Evolutionary conservation across 2,329 filamentous ascomycete species (phyloP).

Genomic region (Erysiphe pulchra): DNA sequence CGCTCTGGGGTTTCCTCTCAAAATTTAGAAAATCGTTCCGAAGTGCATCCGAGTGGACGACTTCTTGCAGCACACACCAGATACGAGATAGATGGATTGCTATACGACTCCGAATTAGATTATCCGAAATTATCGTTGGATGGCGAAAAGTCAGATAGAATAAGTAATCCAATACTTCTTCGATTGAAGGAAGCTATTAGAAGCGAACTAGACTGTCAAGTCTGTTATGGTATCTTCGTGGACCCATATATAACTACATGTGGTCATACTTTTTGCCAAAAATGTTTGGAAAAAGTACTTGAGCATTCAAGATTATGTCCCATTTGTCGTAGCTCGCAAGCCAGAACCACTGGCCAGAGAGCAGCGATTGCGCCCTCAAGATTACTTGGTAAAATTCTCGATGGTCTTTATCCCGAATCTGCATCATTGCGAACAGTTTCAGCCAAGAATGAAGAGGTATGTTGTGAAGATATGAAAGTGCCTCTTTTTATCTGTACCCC

Average conservation of each 20-base stretch:
- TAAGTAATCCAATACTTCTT: slow-evolving; percentile 26
- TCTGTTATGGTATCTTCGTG: slow-evolving; percentile 61
- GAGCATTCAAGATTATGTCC: slow-evolving; percentile 61
- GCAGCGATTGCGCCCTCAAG: slow-evolving; percentile 19
- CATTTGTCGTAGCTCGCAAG: slow-evolving; percentile 44
- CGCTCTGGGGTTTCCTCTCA: neutral
- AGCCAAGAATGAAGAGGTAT: slow-evolving; percentile 29
- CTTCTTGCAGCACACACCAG: slow-evolving; percentile 41
- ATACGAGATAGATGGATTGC: slow-evolving; percentile 32
- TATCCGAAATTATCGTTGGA: slow-evolving; percentile 18
- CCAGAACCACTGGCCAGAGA: slow-evolving; percentile 17
- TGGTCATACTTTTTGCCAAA: slow-evolving; percentile 71
- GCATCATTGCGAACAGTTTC: slow-evolving; percentile 27
- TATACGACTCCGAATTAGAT: slow-evolving; percentile 26
- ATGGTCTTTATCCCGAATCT: slow-evolving; percentile 42
- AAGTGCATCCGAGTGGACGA: slow-evolving; percentile 26
- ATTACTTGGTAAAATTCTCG: slow-evolving; percentile 34
- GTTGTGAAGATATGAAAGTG: slow-evolving; percentile 30
- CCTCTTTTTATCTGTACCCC: slow-evolving; percentile 64
- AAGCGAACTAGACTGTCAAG: slow-evolving; percentile 61
- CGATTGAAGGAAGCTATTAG: slow-evolving; percentile 34
- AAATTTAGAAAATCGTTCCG: slow-evolving; percentile 1
- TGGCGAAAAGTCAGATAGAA: slow-evolving; percentile 3
- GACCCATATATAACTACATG: slow-evolving; percentile 68
- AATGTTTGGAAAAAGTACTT: slow-evolving; percentile 49